These are phyloP conservation scores for Jamesozyma jinghongensis DNA, from an alignment of 805 yeast species.

Conservation along the genomic window DNA sequence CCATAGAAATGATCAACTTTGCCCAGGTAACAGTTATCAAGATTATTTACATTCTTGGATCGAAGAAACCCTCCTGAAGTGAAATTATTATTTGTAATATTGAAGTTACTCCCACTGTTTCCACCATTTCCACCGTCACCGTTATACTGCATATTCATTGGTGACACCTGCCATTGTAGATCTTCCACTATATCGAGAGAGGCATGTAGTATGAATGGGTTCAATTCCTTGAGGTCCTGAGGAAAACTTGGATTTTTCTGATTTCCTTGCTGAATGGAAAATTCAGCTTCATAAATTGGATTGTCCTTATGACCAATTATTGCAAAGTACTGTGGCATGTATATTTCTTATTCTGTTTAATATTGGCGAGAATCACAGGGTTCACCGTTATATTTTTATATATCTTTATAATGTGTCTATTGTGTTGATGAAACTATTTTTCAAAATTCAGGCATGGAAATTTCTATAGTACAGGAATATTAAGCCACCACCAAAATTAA, in stretches of 20 bases:
- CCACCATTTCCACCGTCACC: constrained; percentile 3
- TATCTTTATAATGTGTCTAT: not conserved
- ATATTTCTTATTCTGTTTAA: not conserved
- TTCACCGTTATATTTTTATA: not conserved
- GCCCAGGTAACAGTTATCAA: constrained; percentile 46
- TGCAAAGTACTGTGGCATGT: constrained; percentile 78
- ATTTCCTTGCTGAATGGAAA: constrained; percentile 55
- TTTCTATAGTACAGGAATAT: not conserved
- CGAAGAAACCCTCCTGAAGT: constrained; percentile 20
- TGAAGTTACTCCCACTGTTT: constrained; percentile 3
- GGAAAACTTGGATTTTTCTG: constrained; percentile 52
- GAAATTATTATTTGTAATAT: constrained; percentile 1
- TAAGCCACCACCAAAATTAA: not conserved
- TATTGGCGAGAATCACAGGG: constrained; percentile 4
- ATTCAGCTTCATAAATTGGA: constrained; percentile 82
- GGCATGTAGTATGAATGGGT: constrained; percentile 83
- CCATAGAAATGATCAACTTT: constrained; percentile 82
- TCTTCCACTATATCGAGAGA: constrained; percentile 90
- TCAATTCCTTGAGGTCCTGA: constrained; percentile 61
- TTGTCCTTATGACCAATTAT: constrained; percentile 80
- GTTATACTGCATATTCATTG: constrained; percentile 9
- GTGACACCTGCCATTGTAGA: constrained; percentile 64
- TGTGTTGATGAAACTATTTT: not conserved
- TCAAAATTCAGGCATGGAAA: not conserved
- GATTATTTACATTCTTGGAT: constrained; percentile 15